Base-by-base conservation (phyloP, 2,329 filamentous ascomycete species). In the Sporothrix globosa region DNA sequence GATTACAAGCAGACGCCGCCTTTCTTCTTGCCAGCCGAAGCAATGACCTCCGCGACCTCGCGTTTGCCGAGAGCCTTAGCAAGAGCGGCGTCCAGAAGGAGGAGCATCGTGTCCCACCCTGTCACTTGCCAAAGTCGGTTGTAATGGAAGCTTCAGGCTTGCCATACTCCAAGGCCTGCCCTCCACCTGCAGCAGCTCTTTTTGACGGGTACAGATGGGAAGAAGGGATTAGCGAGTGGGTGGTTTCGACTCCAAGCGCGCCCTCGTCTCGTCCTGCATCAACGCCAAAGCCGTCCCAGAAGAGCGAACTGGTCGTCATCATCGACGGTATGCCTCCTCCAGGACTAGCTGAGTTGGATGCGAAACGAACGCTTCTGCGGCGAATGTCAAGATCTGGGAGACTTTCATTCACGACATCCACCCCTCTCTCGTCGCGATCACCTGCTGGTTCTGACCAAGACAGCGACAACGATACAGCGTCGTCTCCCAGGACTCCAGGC, bases 11-110 rank as follows among this genome's bases (percentile, higher is more conserved):
- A 2, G 84, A 86, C 41, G 81, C 81, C 1, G 85, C 85, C 0
- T 86, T 87, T 73, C 75, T 82, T 41, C 76, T 87, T 39, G 85
- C 86, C 0, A 83, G 85, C 71, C 80, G 82, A 68, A 87, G 84
- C 17, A 83, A 83, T 69, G 83, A 86, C 73, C 77, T 87, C 7
- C 79, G 83, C 34, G 85, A 88, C 73, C 80, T 87, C 53, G 83
- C 82, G 11, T 86, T 85, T 74, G 86, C 85, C 3, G 86, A 88
- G 73, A 80, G 77, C 41, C 77, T 86, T 4, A 70, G 71, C 54
- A 70, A 17, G 34, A 27, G n/a, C 27, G 69, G 61, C 21, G 46
- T 67, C 19, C 60, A 53, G 53, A 61, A 46, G 10, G 14, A n/a
- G n/a, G 24, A 24, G 13, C 52, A 54, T 3, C 50, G 21, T 5